Conservation (phyloP, 2,329 filamentous ascomycete species). For the Apiospora aurea region DNA sequence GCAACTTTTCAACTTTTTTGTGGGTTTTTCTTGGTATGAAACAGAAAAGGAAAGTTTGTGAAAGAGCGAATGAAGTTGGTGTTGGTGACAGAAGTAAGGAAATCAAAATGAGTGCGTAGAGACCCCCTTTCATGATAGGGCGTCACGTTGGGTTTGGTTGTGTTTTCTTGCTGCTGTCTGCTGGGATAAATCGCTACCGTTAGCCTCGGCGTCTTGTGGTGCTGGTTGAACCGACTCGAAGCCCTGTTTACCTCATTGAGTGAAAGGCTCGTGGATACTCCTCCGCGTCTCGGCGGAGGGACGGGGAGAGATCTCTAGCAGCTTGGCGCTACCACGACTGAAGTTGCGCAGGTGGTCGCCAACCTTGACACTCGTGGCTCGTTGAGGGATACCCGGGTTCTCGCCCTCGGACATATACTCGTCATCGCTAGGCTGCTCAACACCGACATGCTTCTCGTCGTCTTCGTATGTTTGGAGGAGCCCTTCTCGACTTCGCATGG, state of each 20-base stretch:
- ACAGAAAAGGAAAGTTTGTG: conserved; percentile 7
- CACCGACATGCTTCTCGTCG: conserved; percentile 40
- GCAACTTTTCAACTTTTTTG: conserved; percentile 21
- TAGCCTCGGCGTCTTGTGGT: conserved; percentile 11
- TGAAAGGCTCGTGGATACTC: conserved; percentile 40
- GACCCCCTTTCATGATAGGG: not conserved
- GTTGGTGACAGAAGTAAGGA: conserved; percentile 6
- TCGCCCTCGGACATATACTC: conserved; percentile 36
- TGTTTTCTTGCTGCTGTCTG: conserved; percentile 22
- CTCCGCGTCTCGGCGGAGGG: conserved; percentile 59
- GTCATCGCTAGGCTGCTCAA: conserved; percentile 41
- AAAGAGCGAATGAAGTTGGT: conserved; percentile 22
- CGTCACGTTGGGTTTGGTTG: conserved; percentile 2
- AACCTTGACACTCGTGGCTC: conserved; percentile 75
- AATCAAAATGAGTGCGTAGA: conserved; percentile 7
- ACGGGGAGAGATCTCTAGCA: conserved; percentile 71
- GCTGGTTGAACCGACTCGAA: not conserved
- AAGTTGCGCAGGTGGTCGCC: conserved; percentile 73
- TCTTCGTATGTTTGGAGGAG: conserved; percentile 50
- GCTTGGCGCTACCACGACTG: conserved; percentile 78
- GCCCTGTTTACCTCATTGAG: conserved; percentile 31
- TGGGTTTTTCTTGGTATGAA: not conserved
- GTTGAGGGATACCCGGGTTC: conserved; percentile 54
- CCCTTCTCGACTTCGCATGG: conserved; percentile 61
- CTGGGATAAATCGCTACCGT: conserved; percentile 13